Conservation (phyloP, 208 protist species). For the Wallacemonas sp. region DNA sequence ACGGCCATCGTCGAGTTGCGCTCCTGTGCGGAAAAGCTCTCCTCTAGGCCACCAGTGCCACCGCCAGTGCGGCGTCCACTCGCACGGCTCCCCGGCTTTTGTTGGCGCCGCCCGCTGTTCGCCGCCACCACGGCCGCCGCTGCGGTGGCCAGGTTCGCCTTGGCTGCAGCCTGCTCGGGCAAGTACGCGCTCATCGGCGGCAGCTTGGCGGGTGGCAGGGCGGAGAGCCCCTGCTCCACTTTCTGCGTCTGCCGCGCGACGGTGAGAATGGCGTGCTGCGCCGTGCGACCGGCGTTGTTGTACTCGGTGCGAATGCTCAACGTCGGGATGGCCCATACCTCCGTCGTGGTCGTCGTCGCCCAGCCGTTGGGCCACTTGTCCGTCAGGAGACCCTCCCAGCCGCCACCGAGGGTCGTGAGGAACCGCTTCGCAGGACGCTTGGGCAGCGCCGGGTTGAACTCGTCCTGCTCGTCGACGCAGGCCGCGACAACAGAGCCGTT, state of each 20-base stretch:
- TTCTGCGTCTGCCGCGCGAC: conserved; percentile 61
- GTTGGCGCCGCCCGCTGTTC: neutral
- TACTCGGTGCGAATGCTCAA: conserved; percentile 72
- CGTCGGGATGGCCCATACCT: conserved; percentile 78
- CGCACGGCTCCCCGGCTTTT: neutral
- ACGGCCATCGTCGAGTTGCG: neutral
- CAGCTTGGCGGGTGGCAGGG: conserved; percentile 61
- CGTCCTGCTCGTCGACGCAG: conserved; percentile 66
- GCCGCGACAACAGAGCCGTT: neutral
- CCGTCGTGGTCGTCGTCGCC: conserved; percentile 74
- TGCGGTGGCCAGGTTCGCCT: conserved; percentile 16
- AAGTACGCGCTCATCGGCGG: conserved; percentile 78
- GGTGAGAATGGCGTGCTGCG: conserved; percentile 64
- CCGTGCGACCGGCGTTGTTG: conserved; percentile 56
- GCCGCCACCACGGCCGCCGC: conserved; percentile 5
- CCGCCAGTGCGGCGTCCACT: neutral
- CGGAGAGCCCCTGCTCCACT: conserved; percentile 56
- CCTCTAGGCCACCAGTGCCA: neutral
- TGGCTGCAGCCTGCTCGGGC: conserved; percentile 30
- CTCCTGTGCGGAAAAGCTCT: conserved; percentile 1
- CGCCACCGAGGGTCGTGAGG: conserved; percentile 60
- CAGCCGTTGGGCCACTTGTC: conserved; percentile 90
- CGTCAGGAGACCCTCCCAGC: conserved; percentile 82
- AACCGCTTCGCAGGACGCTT: conserved; percentile 53
- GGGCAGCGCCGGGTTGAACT: conserved; percentile 77